Conservation (phyloP, 2,329 filamentous ascomycete genomes). For the Cladophialophora yegresii region DNA sequence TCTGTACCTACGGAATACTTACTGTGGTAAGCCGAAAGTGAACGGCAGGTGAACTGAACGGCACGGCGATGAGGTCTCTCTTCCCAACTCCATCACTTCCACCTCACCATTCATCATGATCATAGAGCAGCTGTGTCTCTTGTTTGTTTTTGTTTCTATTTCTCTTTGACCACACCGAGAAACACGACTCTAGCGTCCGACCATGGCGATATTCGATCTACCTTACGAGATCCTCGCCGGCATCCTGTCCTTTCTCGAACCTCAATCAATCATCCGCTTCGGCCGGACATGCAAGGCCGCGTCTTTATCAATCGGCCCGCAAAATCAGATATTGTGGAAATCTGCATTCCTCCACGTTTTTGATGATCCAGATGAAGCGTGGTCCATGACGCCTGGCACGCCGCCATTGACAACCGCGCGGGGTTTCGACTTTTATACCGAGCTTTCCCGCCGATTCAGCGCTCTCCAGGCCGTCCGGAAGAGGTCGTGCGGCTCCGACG, state of each 20-base stretch:
- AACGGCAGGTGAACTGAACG: neutral
- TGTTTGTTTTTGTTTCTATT: neutral
- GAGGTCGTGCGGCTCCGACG: constrained; percentile 10
- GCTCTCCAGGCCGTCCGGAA: constrained; percentile 22
- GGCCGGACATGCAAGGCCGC: constrained; percentile 30
- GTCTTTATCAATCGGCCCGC: constrained; percentile 20
- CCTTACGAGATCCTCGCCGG: constrained; percentile 33
- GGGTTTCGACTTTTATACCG: constrained; percentile 32
- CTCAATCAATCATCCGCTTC: constrained; percentile 25
- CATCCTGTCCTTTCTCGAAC: constrained; percentile 28
- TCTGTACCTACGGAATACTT: too few species aligned
- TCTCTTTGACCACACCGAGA: neutral
- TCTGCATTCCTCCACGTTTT: constrained; percentile 34
- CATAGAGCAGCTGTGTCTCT: neutral
- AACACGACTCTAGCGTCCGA: neutral
- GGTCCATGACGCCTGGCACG: constrained; percentile 22
- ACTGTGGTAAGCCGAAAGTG: neutral
- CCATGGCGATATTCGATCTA: constrained; percentile 24
- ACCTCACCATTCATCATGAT: neutral
- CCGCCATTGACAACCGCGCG: neutral
- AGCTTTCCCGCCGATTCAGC: constrained; percentile 24
- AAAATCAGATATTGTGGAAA: constrained; percentile 34
- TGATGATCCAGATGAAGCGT: constrained; percentile 35
- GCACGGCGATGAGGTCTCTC: neutral
- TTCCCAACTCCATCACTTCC: constrained; percentile 1